Percentiles rank a stretch among this genome's conserved stretches.
Conservation (phyloP, 345 rosid species). For the Murraya koenigii region DNA sequence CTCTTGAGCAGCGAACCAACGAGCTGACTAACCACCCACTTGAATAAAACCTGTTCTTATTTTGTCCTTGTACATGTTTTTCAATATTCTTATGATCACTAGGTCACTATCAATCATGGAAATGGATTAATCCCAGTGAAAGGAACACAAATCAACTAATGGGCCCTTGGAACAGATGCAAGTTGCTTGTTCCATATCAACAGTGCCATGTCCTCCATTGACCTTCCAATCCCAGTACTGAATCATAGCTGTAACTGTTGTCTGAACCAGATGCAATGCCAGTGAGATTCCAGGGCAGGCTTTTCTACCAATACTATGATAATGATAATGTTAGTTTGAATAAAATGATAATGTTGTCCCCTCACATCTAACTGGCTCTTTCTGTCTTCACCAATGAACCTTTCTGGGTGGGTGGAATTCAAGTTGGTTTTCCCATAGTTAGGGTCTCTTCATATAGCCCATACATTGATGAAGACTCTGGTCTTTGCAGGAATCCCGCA, state of each 20-base stretch:
- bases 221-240: slow-evolving; percentile 56
- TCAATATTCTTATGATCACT: too few species aligned
- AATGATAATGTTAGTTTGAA: too few species aligned
- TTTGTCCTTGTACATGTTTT: too few species aligned
- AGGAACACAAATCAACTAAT: slow-evolving; percentile 47
- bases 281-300: slow-evolving; percentile 58
- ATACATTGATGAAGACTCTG: slow-evolving; percentile 42
- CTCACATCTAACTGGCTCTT: slow-evolving; percentile 39
- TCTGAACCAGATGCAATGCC: slow-evolving; percentile 47
- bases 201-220: slow-evolving; percentile 23
- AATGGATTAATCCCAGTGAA: slow-evolving; percentile 33
- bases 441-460: slow-evolving; percentile 63
- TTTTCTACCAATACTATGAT: slow-evolving; percentile 66
- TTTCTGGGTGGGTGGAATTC: too few species aligned
- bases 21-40: too few species aligned
- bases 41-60: too few species aligned
- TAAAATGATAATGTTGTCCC: slow-evolving; percentile 43
- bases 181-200: slow-evolving; percentile 53
- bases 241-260: slow-evolving; percentile 39
- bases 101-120: not conserved
- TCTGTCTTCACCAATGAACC: not conserved
- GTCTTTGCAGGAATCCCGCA: slow-evolving; percentile 50
- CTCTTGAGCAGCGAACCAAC: too few species aligned
- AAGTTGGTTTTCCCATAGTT: not conserved
- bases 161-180: slow-evolving; percentile 58